Evolutionary conservation across 2,329 filamentous ascomycete genomes (phyloP).

Genomic region (Dactylellina sp.): DNA sequence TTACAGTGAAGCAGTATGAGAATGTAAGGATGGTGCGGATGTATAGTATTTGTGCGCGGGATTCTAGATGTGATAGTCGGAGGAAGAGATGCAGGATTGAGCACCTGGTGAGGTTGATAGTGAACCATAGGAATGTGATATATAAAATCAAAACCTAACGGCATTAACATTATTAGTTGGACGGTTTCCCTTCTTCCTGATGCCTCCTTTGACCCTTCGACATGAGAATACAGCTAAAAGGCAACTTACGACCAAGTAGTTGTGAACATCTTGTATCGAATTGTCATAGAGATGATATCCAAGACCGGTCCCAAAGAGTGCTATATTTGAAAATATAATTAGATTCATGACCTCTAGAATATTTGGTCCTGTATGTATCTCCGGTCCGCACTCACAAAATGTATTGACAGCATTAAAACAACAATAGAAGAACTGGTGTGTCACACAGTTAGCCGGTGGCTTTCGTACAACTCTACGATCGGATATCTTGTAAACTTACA

Average conservation of each 20-base stretch:
- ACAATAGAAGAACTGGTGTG: slow-evolving; percentile 34
- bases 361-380: neutral
- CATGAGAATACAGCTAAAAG: neutral
- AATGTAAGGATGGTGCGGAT: slow-evolving; percentile 8
- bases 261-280: slow-evolving; percentile 33
- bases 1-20: slow-evolving; percentile 27
- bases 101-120: slow-evolving; percentile 35
- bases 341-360: neutral
- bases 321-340: neutral
- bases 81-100: slow-evolving; percentile 51
- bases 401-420: slow-evolving; percentile 37
- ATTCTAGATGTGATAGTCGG: slow-evolving; percentile 27
- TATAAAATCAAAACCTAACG: slow-evolving; percentile 30
- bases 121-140: slow-evolving; percentile 28
- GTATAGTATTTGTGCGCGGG: slow-evolving; percentile 25
- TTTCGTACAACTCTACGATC: neutral
- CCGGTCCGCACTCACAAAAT: slow-evolving; percentile 16
- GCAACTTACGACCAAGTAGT: slow-evolving; percentile 27
- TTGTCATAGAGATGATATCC: slow-evolving; percentile 44
- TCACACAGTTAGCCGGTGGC: neutral
- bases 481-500: slow-evolving; percentile 26
- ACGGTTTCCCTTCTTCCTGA: too few species aligned
- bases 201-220: neutral
- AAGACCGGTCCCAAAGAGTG: slow-evolving; percentile 39
- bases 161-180: neutral